These are phyloP conservation scores for Talaromyces trachyspermus DNA, from an alignment of 495 filamentous ascomycete species.

Conservation along the genomic window DNA sequence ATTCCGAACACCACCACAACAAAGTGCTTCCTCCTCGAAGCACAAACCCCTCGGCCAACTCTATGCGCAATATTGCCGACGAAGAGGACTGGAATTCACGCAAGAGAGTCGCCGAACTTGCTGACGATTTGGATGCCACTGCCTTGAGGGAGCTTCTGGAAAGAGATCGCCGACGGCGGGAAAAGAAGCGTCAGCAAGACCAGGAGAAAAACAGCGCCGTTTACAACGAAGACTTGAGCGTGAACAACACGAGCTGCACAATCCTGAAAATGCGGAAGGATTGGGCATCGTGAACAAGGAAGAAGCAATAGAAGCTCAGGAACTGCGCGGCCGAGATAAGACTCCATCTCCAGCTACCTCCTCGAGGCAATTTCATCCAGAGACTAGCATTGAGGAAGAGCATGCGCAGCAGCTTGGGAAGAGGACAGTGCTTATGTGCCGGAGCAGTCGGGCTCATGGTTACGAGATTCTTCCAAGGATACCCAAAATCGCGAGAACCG, in stretches of 20 bases:
- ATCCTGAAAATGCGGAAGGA: conserved; percentile 27
- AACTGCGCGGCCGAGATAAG: conserved; percentile 7
- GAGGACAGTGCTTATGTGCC: background rate
- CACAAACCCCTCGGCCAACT: conserved; percentile 26
- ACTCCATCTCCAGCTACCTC: conserved; percentile 6
- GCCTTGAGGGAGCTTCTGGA: conserved; percentile 80
- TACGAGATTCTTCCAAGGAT: conserved; percentile 25
- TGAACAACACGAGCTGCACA: conserved; percentile 39
- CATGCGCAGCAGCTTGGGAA: background rate
- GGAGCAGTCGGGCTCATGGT: conserved; percentile 25
- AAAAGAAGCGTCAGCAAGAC: conserved; percentile 64
- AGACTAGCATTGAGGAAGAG: background rate
- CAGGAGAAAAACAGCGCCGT: conserved; percentile 62
- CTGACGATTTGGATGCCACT: conserved; percentile 72
- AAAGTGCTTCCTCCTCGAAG: conserved; percentile 35
- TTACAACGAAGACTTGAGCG: conserved; percentile 64
- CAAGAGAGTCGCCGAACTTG: conserved; percentile 70
- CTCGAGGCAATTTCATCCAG: conserved; percentile 1
- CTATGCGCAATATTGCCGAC: conserved; percentile 38
- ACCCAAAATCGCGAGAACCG: conserved; percentile 12
- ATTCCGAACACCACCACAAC: conserved; percentile 49
- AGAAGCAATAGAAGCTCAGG: background rate
- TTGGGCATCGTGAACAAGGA: background rate
- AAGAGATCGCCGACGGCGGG: conserved; percentile 67
- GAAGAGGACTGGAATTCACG: conserved; percentile 60